Conservation (phyloP, 2,329 filamentous ascomycete species). For the Fusarium pseudoanthophilum region DNA sequence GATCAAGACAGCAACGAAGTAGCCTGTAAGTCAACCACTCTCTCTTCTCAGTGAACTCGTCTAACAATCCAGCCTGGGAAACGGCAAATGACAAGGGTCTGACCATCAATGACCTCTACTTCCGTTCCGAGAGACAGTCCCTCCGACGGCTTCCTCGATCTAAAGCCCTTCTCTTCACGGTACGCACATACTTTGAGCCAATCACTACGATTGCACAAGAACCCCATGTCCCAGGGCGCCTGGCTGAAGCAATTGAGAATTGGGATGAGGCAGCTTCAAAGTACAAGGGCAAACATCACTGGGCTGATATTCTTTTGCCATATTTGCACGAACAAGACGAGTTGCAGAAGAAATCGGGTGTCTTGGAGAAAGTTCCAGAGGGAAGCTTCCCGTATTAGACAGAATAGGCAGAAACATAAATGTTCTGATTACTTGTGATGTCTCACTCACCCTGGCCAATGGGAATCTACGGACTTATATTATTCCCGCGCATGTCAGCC, state of each 20-base stretch:
- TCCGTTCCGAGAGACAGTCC: slow-evolving; percentile 34
- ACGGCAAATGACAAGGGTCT: slow-evolving; percentile 17
- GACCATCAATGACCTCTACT: slow-evolving; percentile 27
- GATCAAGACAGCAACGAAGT: slow-evolving; percentile 20
- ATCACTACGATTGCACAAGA: slow-evolving; percentile 23
- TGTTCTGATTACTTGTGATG: not conserved
- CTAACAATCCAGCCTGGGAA: slow-evolving; percentile 29
- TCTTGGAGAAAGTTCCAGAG: slow-evolving; percentile 17
- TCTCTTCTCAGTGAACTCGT: too few relatives aligned
- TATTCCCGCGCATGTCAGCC: not conserved
- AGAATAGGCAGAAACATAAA: not conserved
- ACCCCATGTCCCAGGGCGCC: slow-evolving; percentile 23
- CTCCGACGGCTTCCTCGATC: slow-evolving; percentile 31
- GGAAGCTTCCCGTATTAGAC: slow-evolving; percentile 18
- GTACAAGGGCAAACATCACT: slow-evolving; percentile 35
- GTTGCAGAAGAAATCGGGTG: slow-evolving; percentile 6
- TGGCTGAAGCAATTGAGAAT: slow-evolving; percentile 29
- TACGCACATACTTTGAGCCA: slow-evolving; percentile 34
- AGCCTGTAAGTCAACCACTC: too few relatives aligned
- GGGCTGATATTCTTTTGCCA: slow-evolving; percentile 23
- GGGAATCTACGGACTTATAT: accelerated
- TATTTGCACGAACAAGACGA: slow-evolving; percentile 27
- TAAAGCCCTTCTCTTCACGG: slow-evolving; percentile 20
- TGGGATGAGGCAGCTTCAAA: slow-evolving; percentile 27
- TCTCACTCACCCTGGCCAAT: not conserved